A percentile compares a stretch with the other conserved stretches of the same genome.
phyloP scores from a whole-genome alignment of 1,284 basidiomycete genomes.

The Sphagnurus paluster region DNA sequence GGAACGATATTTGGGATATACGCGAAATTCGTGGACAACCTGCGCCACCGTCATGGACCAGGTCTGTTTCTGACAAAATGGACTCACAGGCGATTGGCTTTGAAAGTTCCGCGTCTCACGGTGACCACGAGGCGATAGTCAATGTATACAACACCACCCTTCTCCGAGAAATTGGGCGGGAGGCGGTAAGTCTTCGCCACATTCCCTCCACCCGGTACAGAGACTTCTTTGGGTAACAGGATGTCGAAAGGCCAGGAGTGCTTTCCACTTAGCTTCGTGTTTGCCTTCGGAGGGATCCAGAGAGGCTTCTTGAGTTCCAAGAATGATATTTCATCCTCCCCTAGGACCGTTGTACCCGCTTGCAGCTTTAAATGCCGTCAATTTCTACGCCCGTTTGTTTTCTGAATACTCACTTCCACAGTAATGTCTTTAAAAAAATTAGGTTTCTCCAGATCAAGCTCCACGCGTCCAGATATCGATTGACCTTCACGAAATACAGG shows the following conservation, averaged over 20 bases:
- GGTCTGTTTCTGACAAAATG: too few species aligned
- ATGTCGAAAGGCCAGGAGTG: slow-evolving; percentile 49
- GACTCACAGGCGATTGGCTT: too few species aligned
- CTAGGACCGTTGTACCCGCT: slow-evolving; percentile 42
- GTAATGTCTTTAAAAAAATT: slow-evolving; percentile 45
- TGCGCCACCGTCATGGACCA: too few species aligned
- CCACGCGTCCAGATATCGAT: slow-evolving; percentile 42
- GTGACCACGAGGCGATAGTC: slow-evolving; percentile 51
- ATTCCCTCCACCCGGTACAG: slow-evolving; percentile 27
- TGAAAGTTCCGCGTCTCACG: slow-evolving; percentile 45
- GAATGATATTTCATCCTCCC: slow-evolving; percentile 45
- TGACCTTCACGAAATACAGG: slow-evolving; percentile 48
- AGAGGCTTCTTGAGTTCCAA: slow-evolving; percentile 37
- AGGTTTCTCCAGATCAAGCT: slow-evolving; percentile 43
- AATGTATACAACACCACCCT: slow-evolving; percentile 44
- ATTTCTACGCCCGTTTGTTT: background rate
- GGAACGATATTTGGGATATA: slow-evolving; percentile 43
- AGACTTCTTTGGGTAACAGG: slow-evolving; percentile 41
- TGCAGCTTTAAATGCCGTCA: slow-evolving; percentile 28
- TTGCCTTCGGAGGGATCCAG: slow-evolving; percentile 30
- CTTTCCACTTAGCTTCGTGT: slow-evolving; percentile 40
- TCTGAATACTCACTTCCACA: slow-evolving; percentile 33
- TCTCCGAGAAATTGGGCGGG: too few species aligned
- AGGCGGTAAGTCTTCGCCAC: slow-evolving; percentile 32
- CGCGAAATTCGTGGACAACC: slow-evolving; percentile 34